Conservation (phyloP, 371 early-diverging fungal genomes). For the Parasitella parasitica region DNA sequence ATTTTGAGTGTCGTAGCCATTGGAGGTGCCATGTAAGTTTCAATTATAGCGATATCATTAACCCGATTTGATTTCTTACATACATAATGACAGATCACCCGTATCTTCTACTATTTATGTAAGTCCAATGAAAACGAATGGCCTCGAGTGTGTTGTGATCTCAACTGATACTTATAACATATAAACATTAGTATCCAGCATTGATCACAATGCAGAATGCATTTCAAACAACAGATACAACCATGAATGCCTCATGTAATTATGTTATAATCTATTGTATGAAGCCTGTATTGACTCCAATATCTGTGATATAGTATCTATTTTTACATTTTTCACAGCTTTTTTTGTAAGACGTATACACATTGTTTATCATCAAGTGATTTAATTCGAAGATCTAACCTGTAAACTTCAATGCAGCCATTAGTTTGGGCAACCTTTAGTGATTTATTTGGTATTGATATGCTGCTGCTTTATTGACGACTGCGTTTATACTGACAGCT, state of each 20-base stretch:
- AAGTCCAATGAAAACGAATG: not conserved
- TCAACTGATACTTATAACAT: no score
- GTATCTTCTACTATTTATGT: constrained; percentile 36
- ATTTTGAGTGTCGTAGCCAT: constrained; percentile 29
- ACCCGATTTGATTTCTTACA: not conserved
- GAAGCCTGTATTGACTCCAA: not conserved
- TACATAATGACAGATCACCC: constrained; percentile 18
- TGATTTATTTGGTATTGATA: constrained; percentile 33
- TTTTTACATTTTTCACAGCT: constrained; percentile 33
- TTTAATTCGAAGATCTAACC: not conserved
- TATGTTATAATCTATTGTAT: not conserved
- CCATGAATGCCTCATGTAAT: constrained; percentile 45
- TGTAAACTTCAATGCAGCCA: constrained; percentile 19
- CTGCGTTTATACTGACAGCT: not conserved
- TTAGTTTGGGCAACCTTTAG: constrained; percentile 41
- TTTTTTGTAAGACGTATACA: constrained; percentile 27
- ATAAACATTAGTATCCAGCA: constrained; percentile 30
- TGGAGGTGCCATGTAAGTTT: constrained; percentile 29
- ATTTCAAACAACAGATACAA: constrained; percentile 36
- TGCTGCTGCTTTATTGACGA: not conserved
- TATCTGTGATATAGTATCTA: constrained; percentile 17
- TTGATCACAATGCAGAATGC: constrained; percentile 34
- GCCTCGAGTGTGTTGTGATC: not conserved
- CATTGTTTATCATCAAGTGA: not conserved
- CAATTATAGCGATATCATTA: not conserved